Conservation (phyloP, 2,329 filamentous ascomycete genomes). For the Aspergillus ochraceoroseus region DNA sequence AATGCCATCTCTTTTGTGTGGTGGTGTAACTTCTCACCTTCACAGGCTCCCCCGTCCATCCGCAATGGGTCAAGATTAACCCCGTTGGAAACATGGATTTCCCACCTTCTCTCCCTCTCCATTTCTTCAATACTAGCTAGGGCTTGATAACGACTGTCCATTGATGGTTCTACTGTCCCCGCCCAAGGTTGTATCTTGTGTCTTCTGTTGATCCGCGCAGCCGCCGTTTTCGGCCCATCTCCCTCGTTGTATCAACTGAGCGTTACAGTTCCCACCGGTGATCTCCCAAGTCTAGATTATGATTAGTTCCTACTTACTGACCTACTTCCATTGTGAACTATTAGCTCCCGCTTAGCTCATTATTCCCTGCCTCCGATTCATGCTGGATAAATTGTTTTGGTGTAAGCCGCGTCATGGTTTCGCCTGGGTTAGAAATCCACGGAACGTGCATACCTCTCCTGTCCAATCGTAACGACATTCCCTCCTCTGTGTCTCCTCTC, state of each 20-base stretch:
- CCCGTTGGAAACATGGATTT: conserved; percentile 5
- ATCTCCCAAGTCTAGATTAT: conserved; percentile 10
- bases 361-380: too few species aligned
- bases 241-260: conserved; percentile 1
- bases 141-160: too few species aligned
- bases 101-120: too few species aligned
- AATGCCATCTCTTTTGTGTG: too few species aligned
- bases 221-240: conserved; percentile 14
- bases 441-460: not conserved
- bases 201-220: not conserved
- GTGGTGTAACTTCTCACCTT: conserved; percentile 10
- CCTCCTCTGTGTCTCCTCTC: too few species aligned
- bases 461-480: not conserved
- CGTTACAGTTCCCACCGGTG: conserved; percentile 11
- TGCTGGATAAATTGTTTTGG: too few species aligned
- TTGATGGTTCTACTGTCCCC: not conserved
- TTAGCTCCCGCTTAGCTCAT: not conserved
- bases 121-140: too few species aligned
- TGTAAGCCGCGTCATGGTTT: conserved; percentile 11
- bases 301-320: not conserved
- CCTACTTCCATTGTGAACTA: not conserved
- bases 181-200: conserved; percentile 8
- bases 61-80: conserved; percentile 16
- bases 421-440: not conserved
- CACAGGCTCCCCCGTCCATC: conserved; percentile 2